Percentiles rank a stretch among this genome's conserved stretches.
Conservation (phyloP, 305 asterid species). For the Solanum hybrid region DNA sequence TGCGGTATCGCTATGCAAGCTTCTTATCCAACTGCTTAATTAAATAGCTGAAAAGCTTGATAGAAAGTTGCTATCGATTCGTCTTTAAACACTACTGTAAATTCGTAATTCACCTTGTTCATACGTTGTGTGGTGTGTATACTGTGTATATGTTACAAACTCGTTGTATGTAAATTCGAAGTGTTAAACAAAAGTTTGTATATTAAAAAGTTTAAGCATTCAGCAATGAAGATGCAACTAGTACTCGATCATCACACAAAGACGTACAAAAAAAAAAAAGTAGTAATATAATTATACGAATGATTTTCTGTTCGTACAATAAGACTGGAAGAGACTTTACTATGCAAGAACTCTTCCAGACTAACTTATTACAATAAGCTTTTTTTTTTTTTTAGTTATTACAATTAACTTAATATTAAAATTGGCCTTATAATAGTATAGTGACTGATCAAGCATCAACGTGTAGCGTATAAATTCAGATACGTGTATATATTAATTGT, state of each 20-base stretch:
- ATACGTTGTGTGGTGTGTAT: neutral
- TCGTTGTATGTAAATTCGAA: neutral
- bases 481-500: neutral
- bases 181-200: neutral
- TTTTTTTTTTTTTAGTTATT: neutral
- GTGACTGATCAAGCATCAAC: neutral
- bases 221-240: neutral
- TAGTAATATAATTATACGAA: neutral
- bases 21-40: constrained; percentile 25
- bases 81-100: neutral
- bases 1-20: constrained; percentile 39
- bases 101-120: neutral
- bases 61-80: neutral
- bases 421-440: neutral
- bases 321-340: neutral
- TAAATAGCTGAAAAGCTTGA: neutral
- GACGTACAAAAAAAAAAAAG: no score
- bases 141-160: neutral
- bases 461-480: neutral
- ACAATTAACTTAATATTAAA: neutral
- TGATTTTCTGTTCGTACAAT: neutral
- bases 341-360: neutral
- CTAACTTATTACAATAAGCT: neutral
- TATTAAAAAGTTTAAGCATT: neutral
- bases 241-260: neutral